A percentile compares a stretch with the other conserved stretches of the same genome.
Conservation (phyloP, 208 protist genomes). For the Tritrichomonas foetus region DNA sequence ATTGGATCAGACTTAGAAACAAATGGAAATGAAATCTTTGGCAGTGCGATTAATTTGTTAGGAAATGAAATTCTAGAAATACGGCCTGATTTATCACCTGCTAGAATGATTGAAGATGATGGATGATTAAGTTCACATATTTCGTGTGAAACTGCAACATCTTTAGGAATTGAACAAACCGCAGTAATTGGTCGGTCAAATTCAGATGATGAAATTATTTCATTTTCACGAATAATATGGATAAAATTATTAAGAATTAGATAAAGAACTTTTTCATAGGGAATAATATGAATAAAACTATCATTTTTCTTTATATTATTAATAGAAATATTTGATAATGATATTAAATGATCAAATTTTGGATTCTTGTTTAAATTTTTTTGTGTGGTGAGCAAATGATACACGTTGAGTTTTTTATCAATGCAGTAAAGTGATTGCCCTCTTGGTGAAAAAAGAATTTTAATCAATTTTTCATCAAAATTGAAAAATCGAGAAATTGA, state of each 20-base stretch:
- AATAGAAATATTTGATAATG: not conserved
- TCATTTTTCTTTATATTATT: not conserved
- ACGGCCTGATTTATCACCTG: not conserved
- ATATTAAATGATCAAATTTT: not conserved
- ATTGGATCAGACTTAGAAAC: constrained; percentile 5
- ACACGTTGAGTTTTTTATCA: not conserved
- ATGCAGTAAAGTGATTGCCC: not conserved
- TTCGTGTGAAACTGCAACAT: not conserved
- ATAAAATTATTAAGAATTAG: not conserved
- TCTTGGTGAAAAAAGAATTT: not conserved
- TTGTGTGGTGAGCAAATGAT: not conserved
- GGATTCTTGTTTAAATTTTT: not conserved
- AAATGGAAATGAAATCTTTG: not conserved
- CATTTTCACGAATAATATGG: not conserved
- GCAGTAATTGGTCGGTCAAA: not conserved
- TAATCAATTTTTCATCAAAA: not conserved
- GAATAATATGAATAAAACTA: not conserved
- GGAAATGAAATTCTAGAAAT: not conserved
- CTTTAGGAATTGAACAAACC: not conserved
- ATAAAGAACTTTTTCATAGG: constrained; percentile 3
- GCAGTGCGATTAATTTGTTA: not conserved
- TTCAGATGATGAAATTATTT: not conserved
- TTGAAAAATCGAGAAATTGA: not conserved
- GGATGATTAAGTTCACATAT: not conserved
- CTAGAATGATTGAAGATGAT: not conserved